Conservation (phyloP, 441 rosid genomes). For the Manihot esculenta region DNA sequence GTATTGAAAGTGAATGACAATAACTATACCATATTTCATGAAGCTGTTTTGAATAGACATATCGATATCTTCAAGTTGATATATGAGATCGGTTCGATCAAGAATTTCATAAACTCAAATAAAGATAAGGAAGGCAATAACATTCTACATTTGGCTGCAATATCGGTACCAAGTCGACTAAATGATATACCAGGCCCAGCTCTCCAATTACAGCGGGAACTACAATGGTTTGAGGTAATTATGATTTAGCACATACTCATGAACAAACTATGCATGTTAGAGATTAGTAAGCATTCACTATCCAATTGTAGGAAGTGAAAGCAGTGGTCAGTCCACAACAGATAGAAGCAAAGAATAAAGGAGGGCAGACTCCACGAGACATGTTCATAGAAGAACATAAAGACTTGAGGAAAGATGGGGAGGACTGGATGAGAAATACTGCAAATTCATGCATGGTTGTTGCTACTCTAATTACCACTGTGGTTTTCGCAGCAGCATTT, state of each 20-base stretch:
- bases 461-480: slow-evolving; percentile 37
- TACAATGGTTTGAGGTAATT: slow-evolving; percentile 34
- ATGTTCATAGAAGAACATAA: neutral
- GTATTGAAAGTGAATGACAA: slow-evolving; percentile 28
- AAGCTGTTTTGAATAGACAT: slow-evolving; percentile 34
- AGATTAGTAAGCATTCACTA: too few relatives aligned
- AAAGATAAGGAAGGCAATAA: slow-evolving; percentile 24
- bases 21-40: slow-evolving; percentile 31
- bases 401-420: neutral
- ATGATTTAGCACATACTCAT: too few relatives aligned
- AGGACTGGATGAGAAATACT: slow-evolving; percentile 4
- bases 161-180: slow-evolving; percentile 16
- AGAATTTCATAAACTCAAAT: slow-evolving; percentile 28
- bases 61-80: slow-evolving; percentile 35
- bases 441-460: slow-evolving; percentile 26
- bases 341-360: neutral
- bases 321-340: neutral
- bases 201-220: slow-evolving; percentile 39
- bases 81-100: slow-evolving; percentile 19
- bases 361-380: neutral
- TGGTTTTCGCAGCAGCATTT: slow-evolving; percentile 40
- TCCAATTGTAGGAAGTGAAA: neutral
- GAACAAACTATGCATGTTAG: too few relatives aligned
- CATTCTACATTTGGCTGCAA: slow-evolving; percentile 11
- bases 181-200: slow-evolving; percentile 38